Evolutionary conservation across 192 early-diverging fungal species (phyloP), one percentile per base, ranked within the genome.

Genomic region (Jimgerdemannia flammicorona): DNA sequence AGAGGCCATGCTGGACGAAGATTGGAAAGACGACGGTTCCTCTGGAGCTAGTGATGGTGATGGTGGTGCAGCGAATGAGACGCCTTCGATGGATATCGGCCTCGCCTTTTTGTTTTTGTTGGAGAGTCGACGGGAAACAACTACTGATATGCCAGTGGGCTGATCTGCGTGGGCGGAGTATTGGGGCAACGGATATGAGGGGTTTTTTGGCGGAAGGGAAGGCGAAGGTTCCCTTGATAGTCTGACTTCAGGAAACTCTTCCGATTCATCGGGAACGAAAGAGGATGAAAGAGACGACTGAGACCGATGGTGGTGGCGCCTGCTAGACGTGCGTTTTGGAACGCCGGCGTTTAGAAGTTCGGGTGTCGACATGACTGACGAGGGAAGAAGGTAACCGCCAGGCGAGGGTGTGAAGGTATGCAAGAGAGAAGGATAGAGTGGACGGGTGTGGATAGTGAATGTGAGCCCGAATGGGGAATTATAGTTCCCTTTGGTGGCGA

Each of bases 391-490:
- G 40, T 17, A 59, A 59, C 14, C 6, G 49, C 49, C 14, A 14
- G 14, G 14, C 49, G 14, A 14, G 6, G 14, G 49, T 6, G 49
- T 10, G 14, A 59, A 59, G 49, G n/a, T n/a, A n/a, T n/a, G n/a
- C n/a, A n/a, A n/a, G n/a, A n/a, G 49, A 59, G 49, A 14, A 14
- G 49, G 49, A 14, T 6, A 71, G 17, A 29, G 66, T 67, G 10
- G 74, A 68, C n/a, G 70, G 11, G 43, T 44, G 42, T n/a, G 70
- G 29, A 44, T 78, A 2, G 29, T 44, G 42, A 78, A 74, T 6
- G 41, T 66, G 74, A 74, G 64, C 65, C 10, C 68, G 67, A 75
- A 75, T 70, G 63, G 59, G 69, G 29, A 76, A 70, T 20, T 72
- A 17, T 40, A 44, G 66, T 9, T 59, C 49, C 49, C 49, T 59